These are phyloP conservation scores for Medicago ruthenica DNA, from an alignment of 306 rosid species.

Conservation along the genomic window DNA sequence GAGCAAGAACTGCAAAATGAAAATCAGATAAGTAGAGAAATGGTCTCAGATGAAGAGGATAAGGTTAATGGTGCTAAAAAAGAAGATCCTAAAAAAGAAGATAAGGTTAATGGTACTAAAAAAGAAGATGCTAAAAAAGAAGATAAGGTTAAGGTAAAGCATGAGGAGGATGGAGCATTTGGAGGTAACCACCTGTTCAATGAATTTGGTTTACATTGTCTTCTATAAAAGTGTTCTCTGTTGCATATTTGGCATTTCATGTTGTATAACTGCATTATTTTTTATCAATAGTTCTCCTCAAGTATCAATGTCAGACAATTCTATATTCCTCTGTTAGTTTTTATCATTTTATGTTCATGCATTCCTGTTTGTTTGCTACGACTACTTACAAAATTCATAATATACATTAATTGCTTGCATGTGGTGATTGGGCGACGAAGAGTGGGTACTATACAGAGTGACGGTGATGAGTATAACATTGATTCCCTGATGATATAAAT, in stretches of 20 bases:
- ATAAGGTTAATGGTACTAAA: neutral
- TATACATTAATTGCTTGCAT: conserved; percentile 19
- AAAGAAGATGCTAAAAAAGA: conserved; percentile 2
- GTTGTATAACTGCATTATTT: conserved; percentile 1
- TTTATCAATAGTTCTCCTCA: conserved; percentile 5
- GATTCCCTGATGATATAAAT: conserved; percentile 1
- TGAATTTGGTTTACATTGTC: conserved; percentile 27
- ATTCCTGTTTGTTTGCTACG: neutral
- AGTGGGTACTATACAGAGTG: neutral
- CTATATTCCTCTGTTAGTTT: conserved; percentile 19
- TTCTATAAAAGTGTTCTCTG: conserved; percentile 28
- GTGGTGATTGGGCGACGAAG: conserved; percentile 26
- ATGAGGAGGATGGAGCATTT: conserved; percentile 39
- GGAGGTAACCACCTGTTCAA: conserved; percentile 44
- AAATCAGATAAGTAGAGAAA: conserved; percentile 35
- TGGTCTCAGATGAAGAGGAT: conserved; percentile 42
- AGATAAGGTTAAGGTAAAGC: conserved; percentile 39
- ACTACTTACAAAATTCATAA: neutral
- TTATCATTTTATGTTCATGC: conserved; percentile 6
- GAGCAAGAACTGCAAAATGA: conserved; percentile 58
- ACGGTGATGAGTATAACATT: conserved; percentile 21
- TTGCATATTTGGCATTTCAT: conserved; percentile 37
- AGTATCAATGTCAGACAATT: conserved; percentile 13
- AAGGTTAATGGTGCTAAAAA: conserved; percentile 33
- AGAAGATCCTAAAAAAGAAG: conserved; percentile 1